These are phyloP conservation scores for Rutstroemia sydowiana DNA, from an alignment of 2,329 filamentous ascomycete species.

Conservation along the genomic window DNA sequence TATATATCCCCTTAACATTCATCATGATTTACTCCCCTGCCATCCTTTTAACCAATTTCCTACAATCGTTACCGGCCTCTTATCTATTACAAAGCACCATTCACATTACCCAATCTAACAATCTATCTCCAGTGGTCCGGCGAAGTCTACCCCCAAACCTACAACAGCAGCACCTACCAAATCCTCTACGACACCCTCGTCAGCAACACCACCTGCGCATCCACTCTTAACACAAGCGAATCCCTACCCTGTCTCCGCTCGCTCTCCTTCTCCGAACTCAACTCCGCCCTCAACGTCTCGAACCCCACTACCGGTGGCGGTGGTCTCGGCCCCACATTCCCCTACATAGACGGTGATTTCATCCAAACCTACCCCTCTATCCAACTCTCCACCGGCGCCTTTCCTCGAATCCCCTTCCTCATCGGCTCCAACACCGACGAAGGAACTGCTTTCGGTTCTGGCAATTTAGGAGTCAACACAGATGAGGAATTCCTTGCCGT, in stretches of 20 bases:
- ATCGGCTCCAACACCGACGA: conserved; percentile 45
- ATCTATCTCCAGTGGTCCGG: conserved; percentile 14
- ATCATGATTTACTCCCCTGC: too few species aligned
- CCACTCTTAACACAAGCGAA: conserved; percentile 28
- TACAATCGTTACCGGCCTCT: too few species aligned
- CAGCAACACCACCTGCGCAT: conserved; percentile 24
- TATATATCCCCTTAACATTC: too few species aligned
- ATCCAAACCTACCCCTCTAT: conserved; percentile 41
- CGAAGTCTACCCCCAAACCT: not conserved
- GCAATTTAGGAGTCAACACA: too few species aligned
- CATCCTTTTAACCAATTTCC: too few species aligned
- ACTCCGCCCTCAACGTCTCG: conserved; percentile 25
- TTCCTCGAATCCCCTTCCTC: conserved; percentile 38
- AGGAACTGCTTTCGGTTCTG: conserved; percentile 38
- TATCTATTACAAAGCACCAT: too few species aligned
- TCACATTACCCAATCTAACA: too few species aligned
- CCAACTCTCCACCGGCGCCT: conserved; percentile 36
- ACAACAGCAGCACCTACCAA: conserved; percentile 18
- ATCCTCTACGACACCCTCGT: conserved; percentile 31
- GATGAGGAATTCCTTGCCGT: too few species aligned
- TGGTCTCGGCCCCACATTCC: too few species aligned
- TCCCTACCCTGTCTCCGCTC: conserved; percentile 26
- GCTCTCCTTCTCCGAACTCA: conserved; percentile 22
- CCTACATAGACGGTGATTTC: conserved; percentile 37
- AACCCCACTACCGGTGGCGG: conserved; percentile 33